A percentile compares a stretch with the other conserved stretches of the same genome.
Conservation (phyloP, 192 early-diverging fungal species). For the Backusella luteola region DNA sequence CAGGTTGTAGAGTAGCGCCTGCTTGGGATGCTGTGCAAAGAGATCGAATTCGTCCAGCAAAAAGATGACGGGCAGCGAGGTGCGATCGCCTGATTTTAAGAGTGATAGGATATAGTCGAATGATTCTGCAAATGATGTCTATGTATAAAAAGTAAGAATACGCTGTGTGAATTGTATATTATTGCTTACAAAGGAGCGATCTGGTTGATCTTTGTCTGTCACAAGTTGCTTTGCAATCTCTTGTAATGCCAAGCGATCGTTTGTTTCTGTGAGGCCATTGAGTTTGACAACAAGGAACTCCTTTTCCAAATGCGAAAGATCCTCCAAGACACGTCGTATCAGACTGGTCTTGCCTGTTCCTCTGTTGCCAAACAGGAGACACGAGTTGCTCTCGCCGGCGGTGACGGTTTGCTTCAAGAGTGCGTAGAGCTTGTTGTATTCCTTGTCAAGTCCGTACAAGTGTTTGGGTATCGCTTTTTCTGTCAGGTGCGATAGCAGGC, state of each 20-base stretch:
- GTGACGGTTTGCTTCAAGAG: slow-evolving; percentile 61
- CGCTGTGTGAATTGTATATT: slow-evolving; percentile 5
- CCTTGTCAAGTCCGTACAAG: slow-evolving; percentile 44
- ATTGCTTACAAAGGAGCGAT: slow-evolving; percentile 5
- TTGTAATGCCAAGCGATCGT: slow-evolving; percentile 74
- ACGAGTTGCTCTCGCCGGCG: slow-evolving; percentile 83
- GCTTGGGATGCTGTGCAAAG: slow-evolving; percentile 90
- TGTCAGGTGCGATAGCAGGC: neutral
- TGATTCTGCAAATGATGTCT: slow-evolving; percentile 72
- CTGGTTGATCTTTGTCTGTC: slow-evolving; percentile 48
- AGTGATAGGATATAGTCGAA: slow-evolving; percentile 62
- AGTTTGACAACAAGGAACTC: slow-evolving; percentile 69
- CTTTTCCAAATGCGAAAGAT: slow-evolving; percentile 24
- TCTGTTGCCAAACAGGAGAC: slow-evolving; percentile 77
- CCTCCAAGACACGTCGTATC: slow-evolving; percentile 17
- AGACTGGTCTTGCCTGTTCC: slow-evolving; percentile 75
- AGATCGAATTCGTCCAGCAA: slow-evolving; percentile 93
- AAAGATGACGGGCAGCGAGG: slow-evolving; percentile 73
- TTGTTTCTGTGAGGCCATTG: slow-evolving; percentile 79
- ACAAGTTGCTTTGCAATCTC: slow-evolving; percentile 83
- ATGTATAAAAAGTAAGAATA: neutral
- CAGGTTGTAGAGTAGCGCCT: slow-evolving; percentile 90
- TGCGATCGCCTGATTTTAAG: slow-evolving; percentile 54
- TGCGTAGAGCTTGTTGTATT: slow-evolving; percentile 52
- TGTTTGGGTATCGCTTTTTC: slow-evolving; percentile 37